Evolutionary conservation across 345 rosid genomes (phyloP), one percentile per base, ranked within the genome.

Genomic region (Ailanthus altissimus): DNA sequence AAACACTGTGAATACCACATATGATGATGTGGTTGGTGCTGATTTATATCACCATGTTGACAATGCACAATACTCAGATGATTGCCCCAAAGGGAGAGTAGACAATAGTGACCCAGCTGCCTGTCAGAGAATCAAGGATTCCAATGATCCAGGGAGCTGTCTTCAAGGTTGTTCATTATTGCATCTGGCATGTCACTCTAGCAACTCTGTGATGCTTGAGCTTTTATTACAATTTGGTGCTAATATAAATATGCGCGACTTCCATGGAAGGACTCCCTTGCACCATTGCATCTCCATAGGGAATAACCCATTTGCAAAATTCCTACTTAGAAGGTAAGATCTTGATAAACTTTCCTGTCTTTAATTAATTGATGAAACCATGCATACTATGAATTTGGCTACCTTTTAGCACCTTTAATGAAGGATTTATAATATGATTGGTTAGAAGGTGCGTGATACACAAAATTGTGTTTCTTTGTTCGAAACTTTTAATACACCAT

Each of bases 161-260:
- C 90, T 91, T 75, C 93, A 90, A 77, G 97, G 97, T 66, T 89
- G 94, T 78, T 90, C 94, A 4, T 53, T 94, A 73, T 83, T 94
- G 84, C 98, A 94, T 78, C 83, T 94, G 79, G 97, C 97, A 7
- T 94, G 97, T 74, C 92, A 84, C 58, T 80, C 75, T 60, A 84
- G 88, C 68, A 84, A 86, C 78, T 75, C 76, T 11, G 88, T 87
- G 80, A 85, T 90, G 92, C 78, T 90, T 72, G 98, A 94, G 84
- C 86, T 92, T 82, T 59, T 94, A 87, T 78, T 92, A 76, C 98
- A 91, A 78, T 92, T 89, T 73, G 97, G 97, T 74, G 97, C 93
- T 25, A 83, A 89, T 75, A 82, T 88, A 72, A 91, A 92, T 80
- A 75, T 80, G 81, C 84, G 81, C 5, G 98, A 94, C 80, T 91